Conservation (phyloP, 2,329 filamentous ascomycete species). For the Akanthomyces dipterigenus region DNA sequence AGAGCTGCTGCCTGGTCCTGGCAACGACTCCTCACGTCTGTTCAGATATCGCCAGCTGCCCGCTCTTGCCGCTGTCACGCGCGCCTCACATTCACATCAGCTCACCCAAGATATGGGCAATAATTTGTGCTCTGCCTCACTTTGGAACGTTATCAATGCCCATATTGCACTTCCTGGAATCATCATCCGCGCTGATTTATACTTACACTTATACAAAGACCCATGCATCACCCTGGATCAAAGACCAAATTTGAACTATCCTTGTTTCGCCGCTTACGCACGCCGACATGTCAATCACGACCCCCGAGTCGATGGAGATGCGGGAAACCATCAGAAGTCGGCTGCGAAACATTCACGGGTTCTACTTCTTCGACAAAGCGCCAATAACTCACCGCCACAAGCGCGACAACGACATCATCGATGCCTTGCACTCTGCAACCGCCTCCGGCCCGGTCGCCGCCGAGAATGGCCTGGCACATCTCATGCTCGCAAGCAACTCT, state of each 20-base stretch:
- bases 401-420: slow-evolving; percentile 2
- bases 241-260: background rate
- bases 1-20: too few species aligned
- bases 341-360: background rate
- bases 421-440: background rate
- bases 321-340: background rate
- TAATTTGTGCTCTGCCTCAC: too few species aligned
- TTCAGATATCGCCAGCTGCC: background rate
- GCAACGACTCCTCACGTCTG: background rate
- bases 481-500: slow-evolving; percentile 5
- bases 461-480: background rate
- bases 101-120: background rate
- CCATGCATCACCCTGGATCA: background rate
- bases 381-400: background rate
- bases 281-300: background rate
- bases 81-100: background rate
- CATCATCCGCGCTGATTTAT: background rate
- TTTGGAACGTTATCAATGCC: too few species aligned
- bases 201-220: background rate
- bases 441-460: background rate
- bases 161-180: background rate
- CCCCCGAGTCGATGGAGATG: background rate
- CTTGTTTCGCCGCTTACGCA: background rate
- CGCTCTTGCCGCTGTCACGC: background rate
- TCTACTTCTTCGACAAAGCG: background rate